Base-by-base conservation (phyloP, 2,329 filamentous ascomycete genomes). In the Macroventuria anomochaeta region DNA sequence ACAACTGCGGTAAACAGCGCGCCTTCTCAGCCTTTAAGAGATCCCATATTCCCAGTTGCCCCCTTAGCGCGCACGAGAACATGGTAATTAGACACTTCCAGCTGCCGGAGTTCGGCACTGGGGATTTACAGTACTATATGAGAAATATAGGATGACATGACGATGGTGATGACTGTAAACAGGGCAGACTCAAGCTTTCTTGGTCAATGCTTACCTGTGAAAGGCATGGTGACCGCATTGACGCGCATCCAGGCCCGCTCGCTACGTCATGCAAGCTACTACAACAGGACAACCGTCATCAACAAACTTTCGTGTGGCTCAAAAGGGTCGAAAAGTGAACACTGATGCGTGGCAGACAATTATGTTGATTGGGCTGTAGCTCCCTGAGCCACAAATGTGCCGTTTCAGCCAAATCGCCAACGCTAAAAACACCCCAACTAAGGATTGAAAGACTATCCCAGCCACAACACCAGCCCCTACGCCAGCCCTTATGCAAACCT, bases 81-180 rank as follows among this genome's bases (percentile, higher is more conserved):
- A 54, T 48, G 28, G 34, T 18, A 15, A 46, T 13, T n/a, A 23
- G 17, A 43, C 33, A 38, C 2, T 29, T 40, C 44, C 33, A 31
- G 46, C 34, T 54, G 21, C 18, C 53, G 46, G 53, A 46, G 47
- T 52, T 41, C 46, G 40, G 44, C 51, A 56, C 36, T 31, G 46
- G n/a, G 15, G 40, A 51, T 55, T 41, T 55, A 28, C 53, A 50
- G 17, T 41, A 41, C 52, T 55, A 55, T 36, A 41, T 55, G 40
- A 28, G 18, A 39, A 50, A 33, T 36, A 33, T 50, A 42, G 40
- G 23, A 28, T 33, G 20, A 40, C 43, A 63, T 63, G 60, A 63
- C 60, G 60, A 49, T 57, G 49, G 46, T 44, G 34, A 52, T 58
- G 48, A 54, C 38, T 42, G 43, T 52, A 51, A 53, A 49, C 56